phyloP scores from a whole-genome alignment of 2,329 filamentous ascomycete genomes.

The Botryotinia convoluta region DNA sequence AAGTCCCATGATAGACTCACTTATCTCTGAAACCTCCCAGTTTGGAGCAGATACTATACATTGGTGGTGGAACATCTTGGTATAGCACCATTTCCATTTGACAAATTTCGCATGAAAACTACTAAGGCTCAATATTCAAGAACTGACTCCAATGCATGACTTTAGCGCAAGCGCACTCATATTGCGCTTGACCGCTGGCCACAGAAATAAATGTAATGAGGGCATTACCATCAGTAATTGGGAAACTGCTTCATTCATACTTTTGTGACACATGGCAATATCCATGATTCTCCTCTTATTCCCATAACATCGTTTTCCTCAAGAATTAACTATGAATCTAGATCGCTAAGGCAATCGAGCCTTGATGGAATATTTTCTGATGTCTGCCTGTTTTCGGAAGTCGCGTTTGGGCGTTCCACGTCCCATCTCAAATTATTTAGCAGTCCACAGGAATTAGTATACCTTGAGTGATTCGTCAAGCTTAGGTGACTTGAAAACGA shows the following conservation, averaged over 20 bases:
- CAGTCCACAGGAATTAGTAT: slow-evolving; percentile 33
- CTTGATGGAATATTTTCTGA: neutral
- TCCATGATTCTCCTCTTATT: neutral
- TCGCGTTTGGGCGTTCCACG: slow-evolving; percentile 32
- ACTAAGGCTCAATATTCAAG: neutral
- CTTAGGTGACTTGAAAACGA: slow-evolving; percentile 13
- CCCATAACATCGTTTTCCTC: neutral
- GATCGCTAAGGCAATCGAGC: neutral
- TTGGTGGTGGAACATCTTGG: neutral
- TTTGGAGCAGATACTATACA: neutral
- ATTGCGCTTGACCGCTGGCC: neutral
- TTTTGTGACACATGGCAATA: neutral
- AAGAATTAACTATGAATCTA: too few relatives aligned
- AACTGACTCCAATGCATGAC: neutral
- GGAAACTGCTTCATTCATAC: neutral
- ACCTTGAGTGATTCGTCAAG: neutral
- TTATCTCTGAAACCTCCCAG: neutral
- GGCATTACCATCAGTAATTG: neutral
- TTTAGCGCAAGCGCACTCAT: neutral
- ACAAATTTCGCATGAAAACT: slow-evolving; percentile 30
- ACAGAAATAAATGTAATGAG: neutral
- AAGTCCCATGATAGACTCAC: neutral
- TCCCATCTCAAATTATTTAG: slow-evolving; percentile 37
- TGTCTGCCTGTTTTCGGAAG: slow-evolving; percentile 29
- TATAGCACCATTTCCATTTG: neutral